Evolutionary conservation across 176 grass and related monocot genomes (phyloP), one percentile per base, ranked within the genome.

Genomic region (Bromus sterilis): DNA sequence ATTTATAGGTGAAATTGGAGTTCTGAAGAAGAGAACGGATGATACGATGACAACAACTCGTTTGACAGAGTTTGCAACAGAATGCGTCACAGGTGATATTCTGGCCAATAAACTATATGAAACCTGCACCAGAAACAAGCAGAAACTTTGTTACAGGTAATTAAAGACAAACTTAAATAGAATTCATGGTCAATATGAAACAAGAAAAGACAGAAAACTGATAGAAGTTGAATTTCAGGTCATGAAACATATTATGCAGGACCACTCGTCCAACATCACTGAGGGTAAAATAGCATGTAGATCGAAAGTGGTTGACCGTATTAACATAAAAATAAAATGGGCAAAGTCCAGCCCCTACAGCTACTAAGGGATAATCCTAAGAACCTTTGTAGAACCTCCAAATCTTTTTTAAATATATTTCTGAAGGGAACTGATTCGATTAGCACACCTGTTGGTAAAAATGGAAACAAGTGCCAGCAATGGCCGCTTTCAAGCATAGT

Each of bases 401-500:
- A 72, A 85, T 65, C 21, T 11, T 40, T 39, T 2, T 4, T 9
- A 30, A 1, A 46, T 15, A 56, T n/a, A 26, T 55, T 61, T 44
- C 8, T 49, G 3, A 34, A 48, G 40, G 59, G 39, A 10, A 28
- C 21, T 21, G 2, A 40, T 30, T 72, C 11, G 64, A 85, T n/a
- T 34, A 37, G 15, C 60, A 80, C 55, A 98, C 95, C 90, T 98
- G 95, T 82, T 98, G 92, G 80, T 98, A 95, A 71, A 94, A 90
- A 90, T 99, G 85, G 77, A 99, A 98, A 83, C 90, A 98, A 48
- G 90, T 70, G 41, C 86, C 95, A 48, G 92, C 88, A 53, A 98
- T 24, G 64, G 82, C 86, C 33, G 88, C 88, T 82, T 86, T 91
- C 28, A 89, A 9, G 80, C 91, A 98, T 75, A 88, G 56, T 40